Evolutionary conservation across 2,329 filamentous ascomycete genomes (phyloP), one percentile per base, ranked within the genome.

Genomic region (Albophoma yamanashiensis): DNA sequence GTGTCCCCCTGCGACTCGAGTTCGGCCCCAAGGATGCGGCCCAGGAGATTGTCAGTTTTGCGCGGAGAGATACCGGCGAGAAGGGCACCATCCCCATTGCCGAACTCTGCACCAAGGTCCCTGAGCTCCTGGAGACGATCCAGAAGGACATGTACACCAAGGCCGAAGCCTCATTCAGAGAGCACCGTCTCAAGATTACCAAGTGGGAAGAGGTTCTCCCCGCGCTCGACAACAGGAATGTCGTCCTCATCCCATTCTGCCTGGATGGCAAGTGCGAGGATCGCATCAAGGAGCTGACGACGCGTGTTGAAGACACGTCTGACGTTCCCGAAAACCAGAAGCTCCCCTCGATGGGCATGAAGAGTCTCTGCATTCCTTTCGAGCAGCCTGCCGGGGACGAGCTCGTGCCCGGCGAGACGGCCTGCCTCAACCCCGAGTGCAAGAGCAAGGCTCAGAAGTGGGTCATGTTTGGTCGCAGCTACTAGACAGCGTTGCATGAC

Each of bases 1-100:
- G 95, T 72, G 89, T 97, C 50, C 94, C 95, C 55, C 84, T 99
- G 43, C 89, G 94, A 62, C 82, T 99, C 61, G 94, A 99, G 75
- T 96, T 96, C 70, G 95, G 95, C 7, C 93, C 94, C 69, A 96
- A 96, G 76, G 94, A 97, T 71, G 88, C 89, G 15, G 91, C 89
- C 64, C 91, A 92, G 72, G 84, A 89, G 61, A 89, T 92, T 50
- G 88, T 97, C 66, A 91, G 88, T 64, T 90, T 84, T 64, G 90
- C 92, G 27, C 90, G 94, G 69, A 90, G 95, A 68, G 94, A 99
- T 73, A 89, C 89, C 22, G 86, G 86, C 61, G 89, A 88, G 74
- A 97, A 97, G 81, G 83, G 86, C 62, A 88, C 88, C 42, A 88
- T 96, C 67, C 81, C 88, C 43, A 84, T 97, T 65, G 76, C 85